Evolutionary conservation across 192 early-diverging fungal genomes (phyloP), one percentile per base, ranked within the genome.

Genomic region (Gryganskiella cystojenkinii): DNA sequence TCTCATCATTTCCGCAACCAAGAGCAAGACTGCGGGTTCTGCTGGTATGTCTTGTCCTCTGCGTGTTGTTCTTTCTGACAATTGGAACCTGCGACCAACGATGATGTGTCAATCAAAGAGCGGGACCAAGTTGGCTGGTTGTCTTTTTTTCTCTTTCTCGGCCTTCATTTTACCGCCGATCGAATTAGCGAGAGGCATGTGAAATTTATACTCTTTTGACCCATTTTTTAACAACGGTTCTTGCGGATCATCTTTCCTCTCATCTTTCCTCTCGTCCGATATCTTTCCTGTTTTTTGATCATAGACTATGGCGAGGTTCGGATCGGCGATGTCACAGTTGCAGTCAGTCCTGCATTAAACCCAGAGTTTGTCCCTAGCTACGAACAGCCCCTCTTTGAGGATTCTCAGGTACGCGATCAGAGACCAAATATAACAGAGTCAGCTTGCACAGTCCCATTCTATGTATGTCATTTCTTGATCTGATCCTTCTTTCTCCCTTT

Each of bases 321-420:
- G 31, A 87, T 89, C 63, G 87, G 87, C 24, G 87, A 89, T 82
- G 81, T 89, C 14, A 80, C 81, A 4, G 81, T 86, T 45, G 70
- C 68, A n/a, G 80, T 89, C 31, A 57, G 59, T 28, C 70, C 84
- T 20, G 52, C 86, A 6, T 30, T 61, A 22, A 73, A 82, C 52
- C 87, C 83, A 3, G 87, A 89, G 65, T 71, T 85, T 40, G 86
- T 89, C 10, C 87, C 87, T 25, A 68, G 83, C 54, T 80, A 83
- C 30, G 56, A 73, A 33, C 69, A 81, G 8, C 86, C 84, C 11
- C 70, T 89, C 28, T 89, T 82, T 70, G 86, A 89, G 17, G 81
- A 80, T 22, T 87, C 87, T 14, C 87, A 89, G 72, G 85, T 82
- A 71, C n/a, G 33, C 54, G 43, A 27, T 68, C 44, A 30, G 1